Conservation (phyloP, 768 basidiomycete species). For the Xanthoconium purpureum region DNA sequence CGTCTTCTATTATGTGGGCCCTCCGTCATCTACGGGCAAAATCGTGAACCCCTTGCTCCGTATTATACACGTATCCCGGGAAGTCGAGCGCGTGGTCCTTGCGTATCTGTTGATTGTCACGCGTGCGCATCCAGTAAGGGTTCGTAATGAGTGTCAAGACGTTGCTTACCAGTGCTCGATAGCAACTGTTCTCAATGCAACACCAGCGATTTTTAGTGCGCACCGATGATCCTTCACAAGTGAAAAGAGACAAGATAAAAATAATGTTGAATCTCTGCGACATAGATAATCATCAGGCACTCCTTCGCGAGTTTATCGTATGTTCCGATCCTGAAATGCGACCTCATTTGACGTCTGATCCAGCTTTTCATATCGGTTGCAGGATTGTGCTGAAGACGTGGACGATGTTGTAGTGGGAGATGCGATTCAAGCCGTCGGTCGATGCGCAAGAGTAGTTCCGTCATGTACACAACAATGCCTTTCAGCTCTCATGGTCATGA, state of each 20-base stretch:
- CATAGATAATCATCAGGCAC: slow-evolving; percentile 60
- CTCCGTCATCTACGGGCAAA: slow-evolving; percentile 51
- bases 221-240: slow-evolving; percentile 58
- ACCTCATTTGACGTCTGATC: background rate
- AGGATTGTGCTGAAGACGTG: slow-evolving; percentile 83
- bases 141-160: background rate
- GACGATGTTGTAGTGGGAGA: slow-evolving; percentile 70
- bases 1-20: slow-evolving; percentile 70
- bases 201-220: slow-evolving; percentile 69
- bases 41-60: slow-evolving; percentile 73
- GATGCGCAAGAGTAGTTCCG: slow-evolving; percentile 65
- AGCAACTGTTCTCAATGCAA: slow-evolving; percentile 55
- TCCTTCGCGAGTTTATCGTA: slow-evolving; percentile 85
- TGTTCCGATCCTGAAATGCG: slow-evolving; percentile 25
- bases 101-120: slow-evolving; percentile 69
- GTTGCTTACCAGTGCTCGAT: background rate
- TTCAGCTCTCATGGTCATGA: slow-evolving; percentile 71
- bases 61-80: slow-evolving; percentile 63
- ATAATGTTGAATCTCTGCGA: slow-evolving; percentile 67
- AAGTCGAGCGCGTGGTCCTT: slow-evolving; percentile 73
- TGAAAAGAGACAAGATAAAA: slow-evolving; percentile 74
- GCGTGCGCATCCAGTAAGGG: slow-evolving; percentile 60
- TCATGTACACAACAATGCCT: slow-evolving; percentile 71
- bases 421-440: slow-evolving; percentile 77
- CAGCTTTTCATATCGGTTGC: background rate